These are phyloP conservation scores for Pholiota adiposa DNA, from an alignment of 1,284 basidiomycete genomes.

Conservation along the genomic window DNA sequence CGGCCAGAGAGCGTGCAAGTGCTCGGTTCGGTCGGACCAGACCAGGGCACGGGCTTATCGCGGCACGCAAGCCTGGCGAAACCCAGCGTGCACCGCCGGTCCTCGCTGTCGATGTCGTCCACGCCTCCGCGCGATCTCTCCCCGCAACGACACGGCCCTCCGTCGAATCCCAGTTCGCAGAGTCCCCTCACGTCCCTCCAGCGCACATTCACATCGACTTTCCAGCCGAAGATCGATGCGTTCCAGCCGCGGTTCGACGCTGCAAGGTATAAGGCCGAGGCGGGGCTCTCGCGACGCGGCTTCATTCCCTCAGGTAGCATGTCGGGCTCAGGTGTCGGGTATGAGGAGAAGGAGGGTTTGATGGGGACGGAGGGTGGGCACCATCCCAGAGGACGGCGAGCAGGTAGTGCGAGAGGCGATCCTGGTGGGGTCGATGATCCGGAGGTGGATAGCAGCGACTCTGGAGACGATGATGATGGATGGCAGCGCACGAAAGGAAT, in stretches of 20 bases:
- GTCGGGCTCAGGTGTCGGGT: conserved; percentile 33
- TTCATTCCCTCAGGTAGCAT: conserved; percentile 41
- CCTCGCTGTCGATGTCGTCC: conserved; percentile 30
- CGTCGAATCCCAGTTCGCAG: neutral
- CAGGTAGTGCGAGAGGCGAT: conserved; percentile 21
- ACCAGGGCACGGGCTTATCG: neutral
- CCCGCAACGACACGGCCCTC: conserved; percentile 11
- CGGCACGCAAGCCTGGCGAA: conserved; percentile 22
- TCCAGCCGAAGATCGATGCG: conserved; percentile 50
- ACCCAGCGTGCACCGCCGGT: conserved; percentile 23
- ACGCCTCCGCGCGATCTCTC: conserved; percentile 12
- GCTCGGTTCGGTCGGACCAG: conserved; percentile 25
- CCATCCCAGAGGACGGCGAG: conserved; percentile 23
- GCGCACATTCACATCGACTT: conserved; percentile 46
- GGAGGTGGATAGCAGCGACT: conserved; percentile 7
- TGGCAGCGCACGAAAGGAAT: neutral
- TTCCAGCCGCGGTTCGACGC: conserved; percentile 51
- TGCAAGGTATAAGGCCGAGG: conserved; percentile 74
- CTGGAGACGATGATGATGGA: conserved; percentile 15
- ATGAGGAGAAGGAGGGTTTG: conserved; percentile 24
- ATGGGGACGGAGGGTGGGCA: conserved; percentile 26
- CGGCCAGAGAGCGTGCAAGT: conserved; percentile 71
- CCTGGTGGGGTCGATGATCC: conserved; percentile 26
- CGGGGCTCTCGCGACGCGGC: conserved; percentile 61
- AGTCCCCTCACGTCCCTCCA: conserved; percentile 40